Conservation (phyloP, 164 flowering plant species). For the Magnolia kwangsiensis region DNA sequence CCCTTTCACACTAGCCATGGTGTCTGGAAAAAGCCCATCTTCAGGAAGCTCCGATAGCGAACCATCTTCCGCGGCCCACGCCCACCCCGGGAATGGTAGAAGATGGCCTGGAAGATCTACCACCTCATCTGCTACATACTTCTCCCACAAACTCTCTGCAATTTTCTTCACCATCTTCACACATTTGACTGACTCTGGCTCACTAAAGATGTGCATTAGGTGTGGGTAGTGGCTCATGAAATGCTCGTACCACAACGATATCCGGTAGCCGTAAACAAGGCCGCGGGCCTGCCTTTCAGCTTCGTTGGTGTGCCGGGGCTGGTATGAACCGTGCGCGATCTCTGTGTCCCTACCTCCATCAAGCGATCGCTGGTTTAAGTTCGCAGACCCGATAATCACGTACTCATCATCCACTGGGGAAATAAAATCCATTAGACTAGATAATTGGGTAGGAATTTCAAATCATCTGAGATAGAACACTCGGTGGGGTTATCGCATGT, state of each 20-base stretch:
- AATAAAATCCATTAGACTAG: not conserved
- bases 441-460: too few relatives aligned
- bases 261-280: slow-evolving; percentile 44
- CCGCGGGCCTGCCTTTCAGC: slow-evolving; percentile 34
- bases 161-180: slow-evolving; percentile 31
- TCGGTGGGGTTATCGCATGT: too few relatives aligned
- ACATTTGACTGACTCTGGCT: slow-evolving; percentile 45
- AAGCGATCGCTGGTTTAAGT: slow-evolving; percentile 77
- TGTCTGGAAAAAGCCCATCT: slow-evolving; percentile 52
- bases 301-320: slow-evolving; percentile 45
- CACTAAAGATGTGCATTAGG: not conserved
- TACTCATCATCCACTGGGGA: slow-evolving; percentile 76
- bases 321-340: slow-evolving; percentile 77
- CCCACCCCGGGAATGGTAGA: slow-evolving; percentile 48
- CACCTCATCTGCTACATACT: slow-evolving; percentile 24
- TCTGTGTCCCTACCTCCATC: slow-evolving; percentile 68
- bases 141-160: slow-evolving; percentile 46
- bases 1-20: slow-evolving; percentile 52
- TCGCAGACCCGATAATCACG: slow-evolving; percentile 77
- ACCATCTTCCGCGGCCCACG: slow-evolving; percentile 23
- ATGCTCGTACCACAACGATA: slow-evolving; percentile 69
- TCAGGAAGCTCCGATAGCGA: slow-evolving; percentile 27
- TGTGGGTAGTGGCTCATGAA: slow-evolving; percentile 23
- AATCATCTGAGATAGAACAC: too few relatives aligned
- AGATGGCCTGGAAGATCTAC: slow-evolving; percentile 49